Conservation (phyloP, 1,284 basidiomycete genomes). For the Anthracocystis panici-leucophaei region DNA sequence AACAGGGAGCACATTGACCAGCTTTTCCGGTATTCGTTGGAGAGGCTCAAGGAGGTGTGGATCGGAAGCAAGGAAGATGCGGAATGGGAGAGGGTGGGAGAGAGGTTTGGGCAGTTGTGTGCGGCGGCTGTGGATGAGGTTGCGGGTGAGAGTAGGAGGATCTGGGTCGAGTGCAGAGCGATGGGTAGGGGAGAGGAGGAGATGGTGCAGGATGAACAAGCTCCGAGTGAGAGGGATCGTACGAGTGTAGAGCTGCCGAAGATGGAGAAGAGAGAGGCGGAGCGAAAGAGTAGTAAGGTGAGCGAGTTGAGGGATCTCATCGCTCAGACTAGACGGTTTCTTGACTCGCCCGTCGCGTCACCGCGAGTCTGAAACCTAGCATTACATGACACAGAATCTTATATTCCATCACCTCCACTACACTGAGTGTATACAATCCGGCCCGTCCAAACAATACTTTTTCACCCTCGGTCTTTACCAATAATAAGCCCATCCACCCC, state of each 20-base stretch:
- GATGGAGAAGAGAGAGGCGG: not conserved
- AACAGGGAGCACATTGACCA: conserved; percentile 18
- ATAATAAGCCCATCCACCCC: conserved; percentile 51
- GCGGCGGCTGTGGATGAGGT: conserved; percentile 31
- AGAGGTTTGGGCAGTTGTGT: conserved; percentile 15
- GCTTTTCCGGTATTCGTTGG: conserved; percentile 28
- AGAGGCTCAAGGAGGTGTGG: conserved; percentile 25
- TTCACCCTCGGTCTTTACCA: conserved; percentile 18
- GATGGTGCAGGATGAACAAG: not conserved
- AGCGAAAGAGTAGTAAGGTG: conserved; percentile 8
- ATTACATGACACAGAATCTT: not conserved
- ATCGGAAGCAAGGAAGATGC: conserved; percentile 12
- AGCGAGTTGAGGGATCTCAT: conserved; percentile 27
- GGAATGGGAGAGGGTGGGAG: conserved; percentile 6
- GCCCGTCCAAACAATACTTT: not conserved
- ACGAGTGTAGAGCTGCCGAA: not conserved
- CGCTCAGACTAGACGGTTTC: conserved; percentile 32
- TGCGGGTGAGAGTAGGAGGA: conserved; percentile 18
- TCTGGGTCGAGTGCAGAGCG: conserved; percentile 16
- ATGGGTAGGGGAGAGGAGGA: not conserved
- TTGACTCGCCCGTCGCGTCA: conserved; percentile 12
- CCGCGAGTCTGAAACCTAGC: not conserved
- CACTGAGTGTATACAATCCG: not conserved
- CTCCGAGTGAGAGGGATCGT: conserved; percentile 11
- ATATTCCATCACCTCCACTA: not conserved